A percentile compares a stretch with the other conserved stretches of the same genome.
Evolutionary conservation across 768 basidiomycete genomes (phyloP).

Genomic region (Trametes villosa): DNA sequence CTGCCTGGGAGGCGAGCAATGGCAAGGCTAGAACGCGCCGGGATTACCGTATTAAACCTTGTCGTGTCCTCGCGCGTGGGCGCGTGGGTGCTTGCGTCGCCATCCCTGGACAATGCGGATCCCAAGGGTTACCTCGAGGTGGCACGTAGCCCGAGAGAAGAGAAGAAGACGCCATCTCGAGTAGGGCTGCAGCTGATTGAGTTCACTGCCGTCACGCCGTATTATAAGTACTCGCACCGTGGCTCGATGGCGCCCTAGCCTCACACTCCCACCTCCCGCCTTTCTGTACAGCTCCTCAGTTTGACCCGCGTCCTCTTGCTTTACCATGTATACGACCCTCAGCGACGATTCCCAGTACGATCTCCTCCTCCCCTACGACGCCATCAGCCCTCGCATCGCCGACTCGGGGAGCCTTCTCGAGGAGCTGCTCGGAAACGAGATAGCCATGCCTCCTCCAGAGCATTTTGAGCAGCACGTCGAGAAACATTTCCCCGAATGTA

Average conservation of each 20-base stretch:
- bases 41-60: too few species aligned
- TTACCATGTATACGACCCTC: too few species aligned
- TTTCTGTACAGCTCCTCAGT: too few species aligned
- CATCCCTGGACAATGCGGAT: too few species aligned
- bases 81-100: too few species aligned
- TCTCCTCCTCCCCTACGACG: background rate
- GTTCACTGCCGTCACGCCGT: background rate
- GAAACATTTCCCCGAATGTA: background rate
- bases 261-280: too few species aligned
- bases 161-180: conserved; percentile 7
- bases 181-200: conserved; percentile 8
- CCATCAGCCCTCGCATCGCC: background rate
- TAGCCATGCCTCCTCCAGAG: background rate
- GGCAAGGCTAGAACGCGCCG: too few species aligned
- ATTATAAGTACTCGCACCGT: conserved; percentile 9
- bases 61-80: too few species aligned
- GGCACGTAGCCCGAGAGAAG: background rate
- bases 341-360: background rate
- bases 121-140: background rate
- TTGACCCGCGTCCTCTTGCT: too few species aligned
- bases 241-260: too few species aligned
- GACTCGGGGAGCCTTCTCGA: background rate
- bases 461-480: background rate
- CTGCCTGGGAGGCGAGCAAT: too few species aligned
- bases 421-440: background rate